Conservation (phyloP, 1,139 yeast genomes). For the Taphrina pruni region DNA sequence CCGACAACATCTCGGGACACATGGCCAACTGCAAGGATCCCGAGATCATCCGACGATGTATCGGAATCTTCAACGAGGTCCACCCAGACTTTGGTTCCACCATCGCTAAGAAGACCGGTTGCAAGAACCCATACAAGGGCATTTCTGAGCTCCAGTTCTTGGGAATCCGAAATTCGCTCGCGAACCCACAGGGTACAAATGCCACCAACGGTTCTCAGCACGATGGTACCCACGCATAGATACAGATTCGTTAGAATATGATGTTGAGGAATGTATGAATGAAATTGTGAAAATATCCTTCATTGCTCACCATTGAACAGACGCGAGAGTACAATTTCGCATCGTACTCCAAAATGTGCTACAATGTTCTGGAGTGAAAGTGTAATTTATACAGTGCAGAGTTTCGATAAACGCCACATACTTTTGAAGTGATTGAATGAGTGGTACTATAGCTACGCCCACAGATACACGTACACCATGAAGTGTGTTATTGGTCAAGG, state of each 20-base stretch:
- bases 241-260: not conserved
- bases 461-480: too few species aligned
- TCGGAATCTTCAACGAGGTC: conserved; percentile 77
- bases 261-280: not conserved
- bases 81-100: conserved; percentile 66
- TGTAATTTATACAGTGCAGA: too few species aligned
- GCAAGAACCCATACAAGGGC: conserved; percentile 40
- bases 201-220: conserved; percentile 38
- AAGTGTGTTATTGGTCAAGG: too few species aligned
- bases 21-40: conserved; percentile 67
- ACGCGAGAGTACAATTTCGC: too few species aligned
- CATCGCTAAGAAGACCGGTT: conserved; percentile 65
- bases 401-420: too few species aligned
- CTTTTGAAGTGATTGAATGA: too few species aligned
- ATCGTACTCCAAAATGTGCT: too few species aligned
- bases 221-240: conserved; percentile 34
- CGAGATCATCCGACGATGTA: conserved; percentile 77
- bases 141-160: conserved; percentile 30
- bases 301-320: too few species aligned
- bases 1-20: conserved; percentile 83
- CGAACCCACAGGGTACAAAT: conserved; percentile 17
- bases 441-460: too few species aligned
- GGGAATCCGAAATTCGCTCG: conserved; percentile 25
- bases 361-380: too few species aligned
- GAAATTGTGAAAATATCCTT: not conserved